A percentile compares a stretch with the other conserved stretches of the same genome.
Conservation (phyloP, 805 yeast species). For the Yamadazyma sp. region DNA sequence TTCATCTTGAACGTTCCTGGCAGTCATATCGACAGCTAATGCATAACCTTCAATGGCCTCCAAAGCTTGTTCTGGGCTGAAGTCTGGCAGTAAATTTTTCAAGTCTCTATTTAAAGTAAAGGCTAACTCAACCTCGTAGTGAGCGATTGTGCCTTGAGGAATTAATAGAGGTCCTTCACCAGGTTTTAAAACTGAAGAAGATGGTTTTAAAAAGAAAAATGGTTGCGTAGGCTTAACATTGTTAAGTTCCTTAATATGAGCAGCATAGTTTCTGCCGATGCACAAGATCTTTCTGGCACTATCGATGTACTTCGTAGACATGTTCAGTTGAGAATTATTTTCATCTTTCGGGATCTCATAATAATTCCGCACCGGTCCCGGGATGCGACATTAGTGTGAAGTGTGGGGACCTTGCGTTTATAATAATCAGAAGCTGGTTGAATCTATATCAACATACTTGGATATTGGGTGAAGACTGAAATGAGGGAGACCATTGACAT, state of each 20-base stretch:
- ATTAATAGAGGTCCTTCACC: constrained; percentile 73
- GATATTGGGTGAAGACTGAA: no score
- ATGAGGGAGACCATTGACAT: no score
- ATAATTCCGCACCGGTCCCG: no score
- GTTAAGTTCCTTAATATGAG: constrained; percentile 87
- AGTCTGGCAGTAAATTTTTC: constrained; percentile 58
- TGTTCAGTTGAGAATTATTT: no score
- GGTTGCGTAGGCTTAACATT: constrained; percentile 83
- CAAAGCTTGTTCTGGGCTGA: constrained; percentile 65
- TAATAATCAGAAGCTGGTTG: no score
- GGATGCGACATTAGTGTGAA: no score
- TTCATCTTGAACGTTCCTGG: constrained; percentile 91
- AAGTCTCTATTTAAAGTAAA: constrained; percentile 65
- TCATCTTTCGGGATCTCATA: no score
- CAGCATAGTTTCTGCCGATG: constrained; percentile 97
- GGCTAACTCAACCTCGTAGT: constrained; percentile 94
- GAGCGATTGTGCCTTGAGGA: constrained; percentile 81
- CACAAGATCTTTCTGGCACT: constrained; percentile 80
- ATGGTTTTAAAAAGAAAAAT: constrained; percentile 89
- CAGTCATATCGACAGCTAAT: constrained; percentile 90
- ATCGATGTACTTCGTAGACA: constrained; percentile 56
- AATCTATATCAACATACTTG: no score
- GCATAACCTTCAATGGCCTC: constrained; percentile 85
- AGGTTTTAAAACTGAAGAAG: constrained; percentile 64
- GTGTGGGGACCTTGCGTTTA: no score